These are phyloP conservation scores for Ceratocystiopsis sp. DNA, from an alignment of 2,329 filamentous ascomycete species.

Conservation along the genomic window DNA sequence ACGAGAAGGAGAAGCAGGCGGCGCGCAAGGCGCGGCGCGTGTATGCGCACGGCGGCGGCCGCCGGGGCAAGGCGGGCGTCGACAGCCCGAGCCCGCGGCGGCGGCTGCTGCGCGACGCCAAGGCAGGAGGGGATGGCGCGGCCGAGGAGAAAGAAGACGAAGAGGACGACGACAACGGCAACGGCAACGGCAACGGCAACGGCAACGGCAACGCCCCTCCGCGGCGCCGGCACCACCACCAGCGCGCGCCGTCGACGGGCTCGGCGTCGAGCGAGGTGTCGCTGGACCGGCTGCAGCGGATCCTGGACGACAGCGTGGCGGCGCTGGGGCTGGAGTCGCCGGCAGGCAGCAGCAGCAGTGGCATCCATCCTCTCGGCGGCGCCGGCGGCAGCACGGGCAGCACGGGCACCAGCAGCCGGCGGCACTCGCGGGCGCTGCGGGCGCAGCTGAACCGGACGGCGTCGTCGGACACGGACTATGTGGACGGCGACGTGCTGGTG, in stretches of 20 bases:
- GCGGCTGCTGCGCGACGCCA: conserved; percentile 11
- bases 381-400: neutral
- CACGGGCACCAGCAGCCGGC: conserved; percentile 14
- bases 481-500: conserved; percentile 66
- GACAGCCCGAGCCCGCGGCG: no score
- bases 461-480: conserved; percentile 75
- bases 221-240: conserved; percentile 8
- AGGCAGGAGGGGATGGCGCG: neutral
- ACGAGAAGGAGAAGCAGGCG: conserved; percentile 54
- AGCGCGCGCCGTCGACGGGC: conserved; percentile 36
- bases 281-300: conserved; percentile 64
- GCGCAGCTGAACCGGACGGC: conserved; percentile 28
- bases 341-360: neutral
- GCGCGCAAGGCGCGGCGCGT: conserved; percentile 31
- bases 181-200: no score
- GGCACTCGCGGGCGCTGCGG: conserved; percentile 13
- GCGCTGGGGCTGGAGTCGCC: conserved; percentile 27
- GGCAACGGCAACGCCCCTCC: conserved; percentile 7
- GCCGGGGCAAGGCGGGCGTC: conserved; percentile 25
- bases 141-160: neutral
- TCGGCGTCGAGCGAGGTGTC: conserved; percentile 56
- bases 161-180: neutral
- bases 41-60: conserved; percentile 20
- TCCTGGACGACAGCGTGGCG: conserved; percentile 51
- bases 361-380: no score